A percentile compares a stretch with the other conserved stretches of the same genome.
Evolutionary conservation across 2,329 filamentous ascomycete species (phyloP).

Genomic region (Fusarium globosum): DNA sequence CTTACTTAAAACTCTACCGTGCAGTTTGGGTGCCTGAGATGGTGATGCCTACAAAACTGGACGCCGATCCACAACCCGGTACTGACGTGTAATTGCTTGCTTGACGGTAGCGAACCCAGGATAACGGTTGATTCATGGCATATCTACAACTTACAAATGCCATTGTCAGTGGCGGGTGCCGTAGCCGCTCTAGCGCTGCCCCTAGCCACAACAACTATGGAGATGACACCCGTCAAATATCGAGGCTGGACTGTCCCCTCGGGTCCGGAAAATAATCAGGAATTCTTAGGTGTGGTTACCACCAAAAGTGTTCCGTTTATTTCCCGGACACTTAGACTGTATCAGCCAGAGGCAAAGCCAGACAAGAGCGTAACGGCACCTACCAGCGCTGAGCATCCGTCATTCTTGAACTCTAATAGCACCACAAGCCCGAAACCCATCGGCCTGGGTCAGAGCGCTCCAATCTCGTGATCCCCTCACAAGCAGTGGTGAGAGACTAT

Average conservation of each 20-base stretch:
- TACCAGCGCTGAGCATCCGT: conserved; percentile 33
- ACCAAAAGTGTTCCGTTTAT: too few species aligned
- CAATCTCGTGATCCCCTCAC: conserved; percentile 43
- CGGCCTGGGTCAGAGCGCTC: conserved; percentile 44
- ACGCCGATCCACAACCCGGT: conserved; percentile 24
- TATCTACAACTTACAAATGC: conserved; percentile 38
- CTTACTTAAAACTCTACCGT: background rate
- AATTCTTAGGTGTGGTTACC: too few species aligned
- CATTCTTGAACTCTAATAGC: conserved; percentile 42
- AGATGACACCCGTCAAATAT: conserved; percentile 44
- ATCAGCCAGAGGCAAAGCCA: conserved; percentile 28
- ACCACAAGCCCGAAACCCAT: conserved; percentile 42
- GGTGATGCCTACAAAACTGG: conserved; percentile 11
- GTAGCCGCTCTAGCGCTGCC: conserved; percentile 45
- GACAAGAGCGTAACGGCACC: conserved; percentile 29
- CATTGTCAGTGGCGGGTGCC: conserved; percentile 44
- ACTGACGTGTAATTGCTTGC: conserved; percentile 39
- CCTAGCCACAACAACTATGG: conserved; percentile 41
- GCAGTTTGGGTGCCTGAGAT: background rate
- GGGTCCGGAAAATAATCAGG: too few species aligned
- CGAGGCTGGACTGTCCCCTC: conserved; percentile 13
- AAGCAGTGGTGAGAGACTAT: conserved; percentile 23
- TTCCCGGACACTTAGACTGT: background rate
- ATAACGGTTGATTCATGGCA: conserved; percentile 36
- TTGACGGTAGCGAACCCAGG: conserved; percentile 36